Percentiles rank a stretch among this genome's conserved stretches.
Conservation (phyloP, 257 asterid species). For the Solanum bulbocastanum region DNA sequence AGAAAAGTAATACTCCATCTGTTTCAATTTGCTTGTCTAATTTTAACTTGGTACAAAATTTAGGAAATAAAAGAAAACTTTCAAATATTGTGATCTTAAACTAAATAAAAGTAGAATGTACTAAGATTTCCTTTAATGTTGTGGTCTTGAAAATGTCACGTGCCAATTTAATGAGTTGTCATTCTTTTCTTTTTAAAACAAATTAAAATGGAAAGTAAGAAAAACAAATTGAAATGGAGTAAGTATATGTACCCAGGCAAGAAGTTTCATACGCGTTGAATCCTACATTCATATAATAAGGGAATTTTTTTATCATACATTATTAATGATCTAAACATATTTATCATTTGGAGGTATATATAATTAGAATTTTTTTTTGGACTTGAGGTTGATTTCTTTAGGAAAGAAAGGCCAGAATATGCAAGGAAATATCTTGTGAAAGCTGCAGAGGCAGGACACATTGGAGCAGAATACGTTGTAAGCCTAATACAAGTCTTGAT, state of each 20-base stretch:
- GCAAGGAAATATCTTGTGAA: not conserved
- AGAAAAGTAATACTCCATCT: not conserved
- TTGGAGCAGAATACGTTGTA: not conserved
- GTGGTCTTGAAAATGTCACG: not conserved
- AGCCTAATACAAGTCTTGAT: not conserved
- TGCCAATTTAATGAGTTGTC: not conserved
- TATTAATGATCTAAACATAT: not conserved
- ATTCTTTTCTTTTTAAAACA: not conserved
- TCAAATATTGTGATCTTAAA: too few relatives aligned
- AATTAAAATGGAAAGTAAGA: not conserved
- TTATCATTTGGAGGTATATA: not conserved
- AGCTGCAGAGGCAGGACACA: not conserved
- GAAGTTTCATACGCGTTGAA: not conserved
- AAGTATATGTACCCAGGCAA: not conserved
- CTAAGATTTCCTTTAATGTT: too few relatives aligned
- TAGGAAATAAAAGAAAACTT: too few relatives aligned
- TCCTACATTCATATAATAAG: not conserved
- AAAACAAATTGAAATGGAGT: too few relatives aligned
- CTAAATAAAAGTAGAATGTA: too few relatives aligned
- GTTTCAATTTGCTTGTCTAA: not conserved
- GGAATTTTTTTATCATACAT: not conserved
- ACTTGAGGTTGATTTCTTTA: not conserved
- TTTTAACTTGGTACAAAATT: too few relatives aligned
- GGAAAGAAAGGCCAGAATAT: not conserved
- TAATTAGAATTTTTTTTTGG: not conserved